Evolutionary conservation across 2,329 filamentous ascomycete genomes (phyloP), one percentile per base, ranked within the genome.

Genomic region (Chrysoporthe puriensis): DNA sequence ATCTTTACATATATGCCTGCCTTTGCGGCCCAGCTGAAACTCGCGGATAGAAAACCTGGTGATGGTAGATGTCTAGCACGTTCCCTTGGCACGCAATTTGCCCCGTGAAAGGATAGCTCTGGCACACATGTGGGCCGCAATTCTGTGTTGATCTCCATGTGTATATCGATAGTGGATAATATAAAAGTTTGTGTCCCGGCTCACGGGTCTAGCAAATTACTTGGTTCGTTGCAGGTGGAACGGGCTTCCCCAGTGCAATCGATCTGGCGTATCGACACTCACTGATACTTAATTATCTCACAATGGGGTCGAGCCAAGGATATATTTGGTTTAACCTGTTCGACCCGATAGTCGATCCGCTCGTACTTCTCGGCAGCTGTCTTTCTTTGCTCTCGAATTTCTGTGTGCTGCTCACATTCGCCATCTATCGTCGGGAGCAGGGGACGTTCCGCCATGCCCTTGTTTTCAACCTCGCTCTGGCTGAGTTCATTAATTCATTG

Each of bases 401-500:
- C n/a, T 42, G 16, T 13, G 61, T 63, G n/a, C 36, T 63, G 46
- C 8, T 63, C 16, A 63, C 61, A 2, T 63, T 63, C n/a, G 61
- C 48, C 13, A 43, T 63, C 46, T 63, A 63, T 32, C 61, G 14
- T 18, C 18, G 6, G 21, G 61, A 63, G 21, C 61, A 63, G 32
- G 14, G 61, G 2, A 63, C 48, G 11, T 63, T 63, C 48, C 46
- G 61, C 9, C 61, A 63, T 54, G 46, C 48, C 18, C 48, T 63
- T 7, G 48, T 63, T 16, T 32, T 63, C 46, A 63, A 63, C n/a
- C 34, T 63, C 7, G 50, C 48, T 11, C n/a, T 63, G 34, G 46
- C 61, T 32, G 80, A 81, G 64, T 78, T 77, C 63, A 76, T 81
- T 48, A 83, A 83, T 70, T 77, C 77, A 43, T 69, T 78, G 14